phyloP scores from a whole-genome alignment of 2,329 filamentous ascomycete species.

The Aspergillus luchuensis region DNA sequence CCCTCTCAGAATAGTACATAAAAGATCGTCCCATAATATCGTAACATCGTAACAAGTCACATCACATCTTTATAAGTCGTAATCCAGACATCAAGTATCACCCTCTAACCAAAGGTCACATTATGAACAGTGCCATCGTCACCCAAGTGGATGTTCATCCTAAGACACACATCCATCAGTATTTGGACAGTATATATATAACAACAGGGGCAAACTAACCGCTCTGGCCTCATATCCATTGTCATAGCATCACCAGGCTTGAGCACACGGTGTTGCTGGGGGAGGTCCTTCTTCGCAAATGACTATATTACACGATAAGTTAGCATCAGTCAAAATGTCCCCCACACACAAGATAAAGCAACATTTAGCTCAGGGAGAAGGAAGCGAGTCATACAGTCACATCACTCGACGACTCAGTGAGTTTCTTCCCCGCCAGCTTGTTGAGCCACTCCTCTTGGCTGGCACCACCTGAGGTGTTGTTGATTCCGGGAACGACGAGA shows the following conservation, averaged over 20 bases:
- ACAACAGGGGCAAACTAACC: slow-evolving; percentile 22
- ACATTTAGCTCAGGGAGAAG: neutral
- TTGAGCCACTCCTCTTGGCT: slow-evolving; percentile 46
- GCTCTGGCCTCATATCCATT: slow-evolving; percentile 46
- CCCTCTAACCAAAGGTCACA: slow-evolving; percentile 43
- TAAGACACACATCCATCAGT: slow-evolving; percentile 21
- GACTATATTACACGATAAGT: slow-evolving; percentile 27
- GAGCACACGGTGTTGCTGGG: slow-evolving; percentile 47
- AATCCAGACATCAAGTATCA: neutral
- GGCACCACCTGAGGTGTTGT: slow-evolving; percentile 29
- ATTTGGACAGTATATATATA: neutral
- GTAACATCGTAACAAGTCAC: neutral
- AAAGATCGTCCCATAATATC: neutral
- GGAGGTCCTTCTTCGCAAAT: slow-evolving; percentile 51
- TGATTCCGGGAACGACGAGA: slow-evolving; percentile 50
- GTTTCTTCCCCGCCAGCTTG: slow-evolving; percentile 51
- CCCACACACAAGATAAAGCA: neutral
- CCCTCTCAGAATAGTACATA: neutral
- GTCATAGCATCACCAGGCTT: slow-evolving; percentile 42
- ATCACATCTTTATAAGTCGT: neutral
- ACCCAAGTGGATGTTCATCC: slow-evolving; percentile 49
- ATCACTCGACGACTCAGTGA: slow-evolving; percentile 41
- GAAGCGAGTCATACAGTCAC: slow-evolving; percentile 29
- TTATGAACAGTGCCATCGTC: slow-evolving; percentile 48
- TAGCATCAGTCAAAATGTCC: neutral